Base-by-base conservation (phyloP, 306 rosid species). In the Cucumis cinereus region DNA sequence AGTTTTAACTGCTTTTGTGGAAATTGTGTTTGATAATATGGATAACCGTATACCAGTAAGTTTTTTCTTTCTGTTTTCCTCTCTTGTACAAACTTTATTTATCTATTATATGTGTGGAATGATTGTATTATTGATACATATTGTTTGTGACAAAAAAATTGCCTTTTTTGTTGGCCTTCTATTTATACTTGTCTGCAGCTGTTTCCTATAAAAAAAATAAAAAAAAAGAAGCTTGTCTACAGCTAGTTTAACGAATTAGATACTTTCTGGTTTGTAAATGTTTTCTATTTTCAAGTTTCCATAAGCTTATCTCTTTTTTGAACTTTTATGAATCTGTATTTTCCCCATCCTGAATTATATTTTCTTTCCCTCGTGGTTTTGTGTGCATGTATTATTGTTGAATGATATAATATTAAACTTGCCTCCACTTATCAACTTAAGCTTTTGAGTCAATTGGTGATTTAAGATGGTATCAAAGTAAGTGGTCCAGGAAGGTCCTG, bases 1-100 rank as follows among this genome's bases (percentile, higher is more conserved):
- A 77, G 97, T 94, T 64, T 78, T 87, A 76, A 87, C 95, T 75
- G 97, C 98, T 5, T 94, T 94, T 84, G 98, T 94, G 82, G 98
- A 94, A 93, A 94, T 94, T 74, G 96, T 94, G 79, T 94, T 94
- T 77, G 98, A 94, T 80, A 94, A 94, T 77, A 86, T 91, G 45
- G 98, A 94, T 83, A 89, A 91, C 77, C 96, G 98, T 53, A 94
- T 94, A 77, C 98, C 98, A 93, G 98, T 93, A 87, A 83, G 63
- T 30, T 60, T 50, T 26, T 71, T 71, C 41, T 71, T 35, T 59
- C 41, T 71, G 75, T 40, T 49, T 26, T 71, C 75, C 22, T 43
- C 10, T 43, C 6, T 69, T 15, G 56, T 66, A 20, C 49, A 69
- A 22, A 69, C 2, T 7, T 6, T 53, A 0, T 19, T 38, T 41